Conservation (phyloP, 1,284 basidiomycete genomes). For the Malassezia nana region DNA sequence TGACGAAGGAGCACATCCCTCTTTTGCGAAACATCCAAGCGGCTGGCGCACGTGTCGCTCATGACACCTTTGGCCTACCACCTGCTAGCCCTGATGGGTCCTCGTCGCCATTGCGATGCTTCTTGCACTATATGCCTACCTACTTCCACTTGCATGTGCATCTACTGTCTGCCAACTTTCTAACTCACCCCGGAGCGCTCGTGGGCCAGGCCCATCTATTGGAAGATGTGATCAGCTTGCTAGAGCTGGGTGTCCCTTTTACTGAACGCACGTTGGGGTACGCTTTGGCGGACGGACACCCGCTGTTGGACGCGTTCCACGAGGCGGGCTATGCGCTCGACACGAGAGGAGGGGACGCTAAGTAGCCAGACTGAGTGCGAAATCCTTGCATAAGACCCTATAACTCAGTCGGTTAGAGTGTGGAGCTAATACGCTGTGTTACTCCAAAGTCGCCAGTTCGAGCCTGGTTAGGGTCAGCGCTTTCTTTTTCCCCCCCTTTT, state of each 20-base stretch:
- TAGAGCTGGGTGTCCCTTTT: slow-evolving; percentile 58
- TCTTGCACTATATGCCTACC: slow-evolving; percentile 87
- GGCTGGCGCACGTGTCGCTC: slow-evolving; percentile 55
- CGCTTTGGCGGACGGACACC: slow-evolving; percentile 68
- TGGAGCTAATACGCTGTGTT: slow-evolving; percentile 21
- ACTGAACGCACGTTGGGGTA: slow-evolving; percentile 70
- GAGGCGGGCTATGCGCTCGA: neutral
- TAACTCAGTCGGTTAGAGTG: slow-evolving; percentile 24
- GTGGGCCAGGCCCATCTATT: slow-evolving; percentile 87
- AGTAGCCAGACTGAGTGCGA: neutral
- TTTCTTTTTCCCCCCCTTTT: slow-evolving; percentile 3
- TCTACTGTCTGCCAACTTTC: slow-evolving; percentile 57
- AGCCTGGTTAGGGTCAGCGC: slow-evolving; percentile 19
- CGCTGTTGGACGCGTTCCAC: slow-evolving; percentile 55
- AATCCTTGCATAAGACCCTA: slow-evolving; percentile 8
- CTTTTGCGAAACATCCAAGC: slow-evolving; percentile 62
- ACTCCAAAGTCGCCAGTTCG: slow-evolving; percentile 24
- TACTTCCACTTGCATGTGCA: slow-evolving; percentile 94
- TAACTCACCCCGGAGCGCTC: slow-evolving; percentile 46
- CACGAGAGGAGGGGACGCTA: neutral
- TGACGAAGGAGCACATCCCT: slow-evolving; percentile 58
- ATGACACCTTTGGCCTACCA: slow-evolving; percentile 58
- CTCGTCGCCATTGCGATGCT: slow-evolving; percentile 58
- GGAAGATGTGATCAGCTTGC: slow-evolving; percentile 67
- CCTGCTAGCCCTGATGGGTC: slow-evolving; percentile 49